A percentile compares a stretch with the other conserved stretches of the same genome.
Conservation (phyloP, 2,329 filamentous ascomycete genomes). For the Boeremia exigua region DNA sequence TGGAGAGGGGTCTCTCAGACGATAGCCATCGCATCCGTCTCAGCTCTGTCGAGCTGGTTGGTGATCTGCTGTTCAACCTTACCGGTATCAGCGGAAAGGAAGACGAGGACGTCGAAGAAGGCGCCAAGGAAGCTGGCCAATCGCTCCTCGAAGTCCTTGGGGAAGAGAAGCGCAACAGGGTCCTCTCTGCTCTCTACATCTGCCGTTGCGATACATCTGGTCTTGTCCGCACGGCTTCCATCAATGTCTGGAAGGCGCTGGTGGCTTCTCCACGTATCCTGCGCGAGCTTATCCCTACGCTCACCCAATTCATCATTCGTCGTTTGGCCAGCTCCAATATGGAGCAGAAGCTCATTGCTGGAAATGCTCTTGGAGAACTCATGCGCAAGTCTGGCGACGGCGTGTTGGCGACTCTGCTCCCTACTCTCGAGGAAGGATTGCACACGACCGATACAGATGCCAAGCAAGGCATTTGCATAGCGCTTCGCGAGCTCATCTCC, state of each 20-base stretch:
- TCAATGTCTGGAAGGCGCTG: conserved; percentile 95
- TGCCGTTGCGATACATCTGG: conserved; percentile 96
- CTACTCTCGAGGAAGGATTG: conserved; percentile 89
- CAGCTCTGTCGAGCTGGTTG: conserved; percentile 96
- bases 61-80: conserved; percentile 95
- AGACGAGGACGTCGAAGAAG: conserved; percentile 79
- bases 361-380: conserved; percentile 93
- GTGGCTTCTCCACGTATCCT: conserved; percentile 90
- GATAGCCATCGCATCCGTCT: conserved; percentile 97
- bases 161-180: conserved; percentile 95
- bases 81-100: conserved; percentile 86
- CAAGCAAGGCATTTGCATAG: conserved; percentile 96
- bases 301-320: conserved; percentile 92
- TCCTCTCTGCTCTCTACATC: conserved; percentile 95
- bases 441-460: conserved; percentile 91
- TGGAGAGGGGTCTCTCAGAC: conserved; percentile 95
- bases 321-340: conserved; percentile 94
- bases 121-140: conserved; percentile 83
- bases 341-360: conserved; percentile 98
- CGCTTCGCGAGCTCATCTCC: conserved; percentile 88
- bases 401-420: conserved; percentile 84
- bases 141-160: conserved; percentile 95
- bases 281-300: conserved; percentile 92
- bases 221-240: conserved; percentile 85
- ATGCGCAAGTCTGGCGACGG: conserved; percentile 97